Conservation (phyloP, 352 stramenopile species). For the Phytophthora pini region DNA sequence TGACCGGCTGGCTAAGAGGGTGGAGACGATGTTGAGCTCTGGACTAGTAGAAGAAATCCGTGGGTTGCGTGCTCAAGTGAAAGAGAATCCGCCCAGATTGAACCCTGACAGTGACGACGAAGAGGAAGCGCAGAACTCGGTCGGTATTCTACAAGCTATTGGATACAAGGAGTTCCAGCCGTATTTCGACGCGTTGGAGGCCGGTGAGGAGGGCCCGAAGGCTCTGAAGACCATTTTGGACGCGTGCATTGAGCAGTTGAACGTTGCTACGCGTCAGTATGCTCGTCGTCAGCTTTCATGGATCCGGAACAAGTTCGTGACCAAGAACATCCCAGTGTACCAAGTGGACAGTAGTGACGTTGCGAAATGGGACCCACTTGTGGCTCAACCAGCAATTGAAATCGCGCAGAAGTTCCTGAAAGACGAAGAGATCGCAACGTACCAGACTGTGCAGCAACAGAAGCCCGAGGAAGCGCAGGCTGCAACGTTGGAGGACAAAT, state of each 20-base stretch:
- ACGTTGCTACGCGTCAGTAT: constrained; percentile 86
- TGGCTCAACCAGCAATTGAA: constrained; percentile 63
- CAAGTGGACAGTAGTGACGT: constrained; percentile 85
- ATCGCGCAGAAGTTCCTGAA: constrained; percentile 72
- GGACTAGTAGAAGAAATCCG: constrained; percentile 87
- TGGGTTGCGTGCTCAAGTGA: constrained; percentile 50
- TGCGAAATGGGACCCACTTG: constrained; percentile 55
- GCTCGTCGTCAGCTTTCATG: constrained; percentile 86
- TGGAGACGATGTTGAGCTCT: constrained; percentile 81
- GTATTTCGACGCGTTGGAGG: constrained; percentile 75
- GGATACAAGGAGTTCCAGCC: constrained; percentile 92
- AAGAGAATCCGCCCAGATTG: constrained; percentile 53
- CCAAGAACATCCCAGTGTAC: constrained; percentile 87
- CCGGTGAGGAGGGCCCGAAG: constrained; percentile 24
- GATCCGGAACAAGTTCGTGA: constrained; percentile 89
- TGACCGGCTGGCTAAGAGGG: constrained; percentile 68
- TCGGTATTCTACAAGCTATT: constrained; percentile 89
- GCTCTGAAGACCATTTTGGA: constrained; percentile 55
- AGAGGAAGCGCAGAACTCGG: constrained; percentile 49
- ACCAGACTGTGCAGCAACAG: constrained; percentile 54
- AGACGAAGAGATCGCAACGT: constrained; percentile 32
- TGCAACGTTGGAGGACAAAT: constrained; percentile 62
- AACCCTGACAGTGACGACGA: constrained; percentile 18
- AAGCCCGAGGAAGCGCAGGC: constrained; percentile 50
- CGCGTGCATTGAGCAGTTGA: constrained; percentile 78